Base-by-base conservation (phyloP, 805 yeast species). In the Blastobotrys muscicola region DNA sequence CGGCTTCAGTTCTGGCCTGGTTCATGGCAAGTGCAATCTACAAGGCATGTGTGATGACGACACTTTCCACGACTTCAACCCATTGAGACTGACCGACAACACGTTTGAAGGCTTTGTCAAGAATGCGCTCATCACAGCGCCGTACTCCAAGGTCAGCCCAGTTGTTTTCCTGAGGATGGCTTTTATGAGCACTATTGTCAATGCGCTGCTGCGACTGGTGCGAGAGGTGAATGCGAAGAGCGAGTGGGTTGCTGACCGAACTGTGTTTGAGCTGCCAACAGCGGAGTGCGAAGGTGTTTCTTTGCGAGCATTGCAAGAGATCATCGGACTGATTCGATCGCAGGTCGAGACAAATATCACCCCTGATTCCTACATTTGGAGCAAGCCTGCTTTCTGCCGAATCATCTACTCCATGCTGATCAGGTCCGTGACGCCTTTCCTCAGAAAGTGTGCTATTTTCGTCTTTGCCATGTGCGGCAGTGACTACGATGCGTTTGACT, bases 381-480 rank as follows among this genome's bases (percentile, higher is more conserved):
- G 38, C 29, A 47, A 46, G 8, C 47, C 56, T 29, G 64, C 35
- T 9, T 46, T 50, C 23, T 32, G 39, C 6, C 39, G 45, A 23
- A 36, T 73, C 1, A 48, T 80, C 2, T 76, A 69, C 52, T 66
- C 80, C 0, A 68, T 82, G 74, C 38, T 80, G 14, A 57, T 71
- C n/a, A 77, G 75, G 52, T 60, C 78, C 1, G 58, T 71, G 7
- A 73, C 82, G 0, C 85, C 87, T 14, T 84, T 80, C 50, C 64
- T 84, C 43, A 67, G 94, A 49, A 72, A 76, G 51, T 66, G 76
- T 11, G 72, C 81, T 5, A 72, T 84, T 5, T 76, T 73, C 51
- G 67, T 78, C 0, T 69, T 61, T 55, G 74, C 76, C 20, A 60
- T 66, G 33, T 75, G 78, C 58, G 79, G 82, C 1, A 67, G 71